A percentile compares a stretch with the other conserved stretches of the same genome.
Conservation (phyloP, 768 basidiomycete genomes). For the Phylloporus scabripes region DNA sequence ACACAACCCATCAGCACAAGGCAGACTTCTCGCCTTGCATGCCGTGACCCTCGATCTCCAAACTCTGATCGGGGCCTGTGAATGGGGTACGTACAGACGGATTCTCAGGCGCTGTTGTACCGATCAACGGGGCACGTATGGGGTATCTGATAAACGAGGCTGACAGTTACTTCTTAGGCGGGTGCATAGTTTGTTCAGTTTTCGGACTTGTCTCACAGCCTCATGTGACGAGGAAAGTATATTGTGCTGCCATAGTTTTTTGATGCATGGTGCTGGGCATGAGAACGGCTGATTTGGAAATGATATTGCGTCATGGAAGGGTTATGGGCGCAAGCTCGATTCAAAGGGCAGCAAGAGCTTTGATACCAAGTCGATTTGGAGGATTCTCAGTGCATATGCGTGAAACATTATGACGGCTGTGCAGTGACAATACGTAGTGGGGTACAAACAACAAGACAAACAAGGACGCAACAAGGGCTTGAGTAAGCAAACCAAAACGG, state of each 20-base stretch:
- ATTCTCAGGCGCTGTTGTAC: background rate
- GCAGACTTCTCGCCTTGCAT: background rate
- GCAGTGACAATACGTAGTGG: background rate
- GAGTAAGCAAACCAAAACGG: conserved; percentile 8
- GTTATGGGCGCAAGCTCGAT: no score
- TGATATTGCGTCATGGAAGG: background rate
- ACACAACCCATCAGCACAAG: background rate
- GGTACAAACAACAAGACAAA: conserved; percentile 1
- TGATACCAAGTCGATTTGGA: no score
- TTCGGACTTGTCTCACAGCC: background rate
- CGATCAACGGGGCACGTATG: background rate
- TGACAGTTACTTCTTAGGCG: background rate
- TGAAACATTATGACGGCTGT: no score
- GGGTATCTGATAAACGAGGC: background rate
- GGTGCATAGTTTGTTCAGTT: background rate
- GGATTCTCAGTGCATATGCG: no score
- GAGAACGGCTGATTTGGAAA: background rate
- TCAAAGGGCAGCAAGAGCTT: no score
- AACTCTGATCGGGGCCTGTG: background rate
- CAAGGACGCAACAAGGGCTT: conserved; percentile 1
- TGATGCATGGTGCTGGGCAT: background rate
- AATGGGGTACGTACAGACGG: background rate
- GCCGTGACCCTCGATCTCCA: background rate
- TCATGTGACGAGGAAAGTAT: background rate
- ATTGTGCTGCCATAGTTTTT: background rate